A percentile compares a stretch with the other conserved stretches of the same genome.
Evolutionary conservation across 805 yeast genomes (phyloP).

Genomic region (Candida sanyiensis): DNA sequence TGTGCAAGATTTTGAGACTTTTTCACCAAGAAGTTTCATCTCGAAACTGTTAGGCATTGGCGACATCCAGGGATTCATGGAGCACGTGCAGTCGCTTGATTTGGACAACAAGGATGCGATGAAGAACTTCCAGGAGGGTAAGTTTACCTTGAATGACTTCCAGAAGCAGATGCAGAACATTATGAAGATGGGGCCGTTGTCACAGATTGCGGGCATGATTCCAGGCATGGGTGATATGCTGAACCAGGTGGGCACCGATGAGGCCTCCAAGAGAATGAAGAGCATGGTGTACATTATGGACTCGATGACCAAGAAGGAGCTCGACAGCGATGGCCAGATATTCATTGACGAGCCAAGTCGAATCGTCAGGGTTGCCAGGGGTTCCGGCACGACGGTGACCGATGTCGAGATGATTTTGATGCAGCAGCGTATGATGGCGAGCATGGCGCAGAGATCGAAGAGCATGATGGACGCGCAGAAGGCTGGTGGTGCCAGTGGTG

Average conservation of each 20-base stretch:
- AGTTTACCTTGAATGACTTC: slow-evolving; percentile 84
- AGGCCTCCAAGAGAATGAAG: slow-evolving; percentile 76
- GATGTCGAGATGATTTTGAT: slow-evolving; percentile 89
- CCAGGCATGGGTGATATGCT: slow-evolving; percentile 88
- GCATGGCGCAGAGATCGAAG: slow-evolving; percentile 73
- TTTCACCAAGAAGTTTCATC: slow-evolving; percentile 82
- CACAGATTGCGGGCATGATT: slow-evolving; percentile 91
- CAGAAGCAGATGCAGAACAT: slow-evolving; percentile 93
- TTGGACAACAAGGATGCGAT: slow-evolving; percentile 86
- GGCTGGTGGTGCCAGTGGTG: slow-evolving; percentile 41
- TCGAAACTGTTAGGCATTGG: slow-evolving; percentile 95
- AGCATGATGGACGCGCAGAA: slow-evolving; percentile 41
- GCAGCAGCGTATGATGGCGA: slow-evolving; percentile 92
- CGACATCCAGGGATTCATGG: slow-evolving; percentile 89
- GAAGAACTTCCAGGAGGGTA: slow-evolving; percentile 92
- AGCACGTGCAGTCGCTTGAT: slow-evolving; percentile 83
- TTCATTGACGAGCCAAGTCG: slow-evolving; percentile 63
- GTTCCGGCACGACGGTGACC: slow-evolving; percentile 86
- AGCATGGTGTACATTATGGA: slow-evolving; percentile 89
- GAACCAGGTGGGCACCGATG: slow-evolving; percentile 87
- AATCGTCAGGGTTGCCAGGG: slow-evolving; percentile 85
- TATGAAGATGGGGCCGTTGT: slow-evolving; percentile 93
- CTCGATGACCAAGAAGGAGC: slow-evolving; percentile 89
- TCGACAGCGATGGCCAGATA: slow-evolving; percentile 77
- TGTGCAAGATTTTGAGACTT: slow-evolving; percentile 84